Evolutionary conservation across 192 early-diverging fungal species (phyloP), one percentile per base, ranked within the genome.

Genomic region (Coemansia sp.): DNA sequence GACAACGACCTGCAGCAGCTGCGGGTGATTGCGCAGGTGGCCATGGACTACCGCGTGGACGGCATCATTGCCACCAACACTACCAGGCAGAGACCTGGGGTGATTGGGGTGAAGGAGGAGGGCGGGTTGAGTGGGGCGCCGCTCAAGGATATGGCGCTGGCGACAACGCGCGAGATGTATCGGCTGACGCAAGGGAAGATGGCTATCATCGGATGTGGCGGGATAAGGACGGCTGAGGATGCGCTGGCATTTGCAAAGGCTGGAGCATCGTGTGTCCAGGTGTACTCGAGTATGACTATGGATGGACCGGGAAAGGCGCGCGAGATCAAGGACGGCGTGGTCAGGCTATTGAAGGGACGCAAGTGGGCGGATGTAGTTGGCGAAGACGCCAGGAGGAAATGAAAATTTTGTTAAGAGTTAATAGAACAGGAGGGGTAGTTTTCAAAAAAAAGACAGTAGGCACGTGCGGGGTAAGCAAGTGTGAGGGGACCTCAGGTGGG

Each of bases 1-100:
- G 95, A 97, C 81, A 85, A 93, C 63, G 75, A 82, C 35, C 79
- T 80, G 50, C 85, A 86, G 44, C 92, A 97, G 75, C 82, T 95
- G 26, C 72, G 87, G 35, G 88, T 95, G 64, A 91, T 97, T 66
- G 91, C 95, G 1, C 86, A 89, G 59, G 89, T 92, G 9, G 91
- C 91, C 4, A 47, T 89, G 46, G 78, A 86, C 33, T 87, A 87
- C 66, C 78, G 89, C 14, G 83, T 96, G 17, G 94, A 96, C 74
- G 95, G 93, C 49, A 88, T 96, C 49, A 94, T 97, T 67, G 86
- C 95, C 39, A 86, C 89, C 62, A 97, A 97, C 89, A 97, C 95
- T 10, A 96, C 95, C 38, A 88, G 89, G 49, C 79, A 87, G 28
- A 87, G 94, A 19, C 94, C 94, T 11, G 66, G 61, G 0, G 74